Conservation (phyloP, 2,329 filamentous ascomycete species). For the Aspergillus tanneri region DNA sequence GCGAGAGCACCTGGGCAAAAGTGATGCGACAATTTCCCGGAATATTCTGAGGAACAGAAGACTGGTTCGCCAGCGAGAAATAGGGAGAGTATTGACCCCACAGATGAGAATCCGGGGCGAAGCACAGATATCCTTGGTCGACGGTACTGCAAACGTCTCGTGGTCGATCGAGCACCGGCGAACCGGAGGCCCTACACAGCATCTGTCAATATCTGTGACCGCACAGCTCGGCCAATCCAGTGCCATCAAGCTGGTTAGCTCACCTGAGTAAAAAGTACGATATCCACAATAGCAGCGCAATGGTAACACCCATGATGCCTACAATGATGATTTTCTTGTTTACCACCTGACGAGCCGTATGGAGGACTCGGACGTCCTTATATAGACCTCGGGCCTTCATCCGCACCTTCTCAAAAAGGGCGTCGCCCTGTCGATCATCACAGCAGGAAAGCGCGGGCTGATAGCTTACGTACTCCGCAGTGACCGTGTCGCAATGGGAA, state of each 20-base stretch:
- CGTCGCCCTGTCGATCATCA: background rate
- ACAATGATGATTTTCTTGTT: background rate
- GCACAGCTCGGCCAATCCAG: too few relatives aligned
- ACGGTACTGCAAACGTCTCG: conserved; percentile 51
- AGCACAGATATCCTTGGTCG: conserved; percentile 62
- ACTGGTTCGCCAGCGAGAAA: conserved; percentile 64
- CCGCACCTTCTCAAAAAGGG: conserved; percentile 3
- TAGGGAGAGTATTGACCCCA: conserved; percentile 91
- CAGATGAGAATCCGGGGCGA: conserved; percentile 59
- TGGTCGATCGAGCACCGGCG: background rate
- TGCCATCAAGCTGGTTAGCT: too few relatives aligned
- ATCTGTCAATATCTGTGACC: too few relatives aligned
- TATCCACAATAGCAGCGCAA: conserved; percentile 10
- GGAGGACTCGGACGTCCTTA: conserved; percentile 7
- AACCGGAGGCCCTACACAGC: conserved; percentile 11
- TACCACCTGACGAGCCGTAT: background rate
- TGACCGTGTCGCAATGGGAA: background rate
- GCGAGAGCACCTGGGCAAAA: conserved; percentile 77
- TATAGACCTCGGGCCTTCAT: conserved; percentile 19
- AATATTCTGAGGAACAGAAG: conserved; percentile 58
- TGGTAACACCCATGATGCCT: conserved; percentile 13
- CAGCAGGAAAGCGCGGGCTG: background rate
- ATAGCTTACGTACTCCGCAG: too few relatives aligned
- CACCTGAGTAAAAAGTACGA: conserved; percentile 18
- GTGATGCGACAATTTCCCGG: conserved; percentile 71